A percentile compares a stretch with the other conserved stretches of the same genome.
Conservation (phyloP, 1,139 yeast genomes). For the Kodamaea arcana region DNA sequence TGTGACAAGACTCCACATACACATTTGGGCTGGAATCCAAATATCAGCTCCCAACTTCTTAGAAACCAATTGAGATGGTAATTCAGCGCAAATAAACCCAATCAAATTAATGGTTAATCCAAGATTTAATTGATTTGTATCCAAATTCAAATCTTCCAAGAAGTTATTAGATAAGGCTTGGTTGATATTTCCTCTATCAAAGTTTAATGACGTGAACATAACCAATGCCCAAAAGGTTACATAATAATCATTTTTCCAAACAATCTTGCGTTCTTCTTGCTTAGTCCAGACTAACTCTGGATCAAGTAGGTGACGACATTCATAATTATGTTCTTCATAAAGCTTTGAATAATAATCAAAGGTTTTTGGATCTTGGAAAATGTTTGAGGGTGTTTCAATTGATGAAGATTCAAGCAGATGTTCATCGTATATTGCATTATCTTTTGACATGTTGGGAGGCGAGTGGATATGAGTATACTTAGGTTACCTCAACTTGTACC, state of each 20-base stretch:
- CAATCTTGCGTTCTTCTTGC: conserved; percentile 28
- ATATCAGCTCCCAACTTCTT: conserved; percentile 31
- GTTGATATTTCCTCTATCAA: conserved; percentile 26
- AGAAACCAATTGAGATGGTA: conserved; percentile 31
- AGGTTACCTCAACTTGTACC: no score
- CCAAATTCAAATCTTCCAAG: conserved; percentile 23
- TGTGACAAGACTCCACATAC: conserved; percentile 24
- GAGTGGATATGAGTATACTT: no score
- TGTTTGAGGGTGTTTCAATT: no score
- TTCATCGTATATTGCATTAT: no score
- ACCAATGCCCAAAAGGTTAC: conserved; percentile 31
- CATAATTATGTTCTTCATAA: conserved; percentile 29
- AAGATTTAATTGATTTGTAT: conserved; percentile 27
- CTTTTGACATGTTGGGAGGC: no score
- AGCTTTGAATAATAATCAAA: conserved; percentile 25
- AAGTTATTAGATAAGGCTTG: conserved; percentile 30
- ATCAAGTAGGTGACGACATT: conserved; percentile 30
- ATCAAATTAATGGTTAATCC: conserved; percentile 31
- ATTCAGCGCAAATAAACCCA: conserved; percentile 28
- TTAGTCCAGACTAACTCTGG: conserved; percentile 34
- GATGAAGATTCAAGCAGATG: no score
- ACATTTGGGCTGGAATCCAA: conserved; percentile 29
- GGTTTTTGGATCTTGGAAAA: conserved; percentile 28
- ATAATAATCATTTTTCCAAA: conserved; percentile 26
- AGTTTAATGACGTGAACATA: conserved; percentile 29